These are phyloP conservation scores for Hordeum marinum DNA, from an alignment of 176 grass and related monocot species.

Conservation along the genomic window DNA sequence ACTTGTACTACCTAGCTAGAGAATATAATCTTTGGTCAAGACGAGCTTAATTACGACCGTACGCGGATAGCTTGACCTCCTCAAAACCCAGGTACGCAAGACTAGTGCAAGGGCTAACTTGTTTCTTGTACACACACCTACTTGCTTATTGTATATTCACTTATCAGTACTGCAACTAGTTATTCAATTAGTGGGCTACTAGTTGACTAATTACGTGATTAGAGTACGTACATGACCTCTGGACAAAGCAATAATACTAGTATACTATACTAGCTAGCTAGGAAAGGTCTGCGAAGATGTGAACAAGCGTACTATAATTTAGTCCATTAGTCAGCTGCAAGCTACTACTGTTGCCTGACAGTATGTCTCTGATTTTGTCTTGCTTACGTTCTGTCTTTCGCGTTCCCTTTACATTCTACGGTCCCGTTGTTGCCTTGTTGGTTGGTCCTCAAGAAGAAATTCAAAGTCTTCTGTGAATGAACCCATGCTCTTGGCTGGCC, in stretches of 20 bases:
- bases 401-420: conserved; percentile 19
- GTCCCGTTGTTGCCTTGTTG: neutral
- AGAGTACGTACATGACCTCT: neutral
- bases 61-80: conserved; percentile 3
- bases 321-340: conserved; percentile 30
- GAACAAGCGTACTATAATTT: neutral
- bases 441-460: conserved; percentile 22
- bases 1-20: neutral
- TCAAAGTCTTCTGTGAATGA: conserved; percentile 30
- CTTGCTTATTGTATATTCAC: neutral
- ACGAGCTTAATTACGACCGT: neutral
- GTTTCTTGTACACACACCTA: neutral
- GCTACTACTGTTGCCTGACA: conserved; percentile 31
- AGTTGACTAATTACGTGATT: neutral
- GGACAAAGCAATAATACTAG: neutral
- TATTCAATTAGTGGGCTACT: neutral
- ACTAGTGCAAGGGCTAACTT: neutral
- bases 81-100: neutral
- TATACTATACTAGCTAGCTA: neutral
- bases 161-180: neutral
- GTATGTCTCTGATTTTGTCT: neutral
- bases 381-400: neutral
- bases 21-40: conserved; percentile 11
- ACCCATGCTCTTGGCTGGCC: neutral
- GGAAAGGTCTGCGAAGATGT: conserved; percentile 32